A percentile compares a stretch with the other conserved stretches of the same genome.
Evolutionary conservation across 345 rosid species (phyloP).

Genomic region (Dovyalis caffra): DNA sequence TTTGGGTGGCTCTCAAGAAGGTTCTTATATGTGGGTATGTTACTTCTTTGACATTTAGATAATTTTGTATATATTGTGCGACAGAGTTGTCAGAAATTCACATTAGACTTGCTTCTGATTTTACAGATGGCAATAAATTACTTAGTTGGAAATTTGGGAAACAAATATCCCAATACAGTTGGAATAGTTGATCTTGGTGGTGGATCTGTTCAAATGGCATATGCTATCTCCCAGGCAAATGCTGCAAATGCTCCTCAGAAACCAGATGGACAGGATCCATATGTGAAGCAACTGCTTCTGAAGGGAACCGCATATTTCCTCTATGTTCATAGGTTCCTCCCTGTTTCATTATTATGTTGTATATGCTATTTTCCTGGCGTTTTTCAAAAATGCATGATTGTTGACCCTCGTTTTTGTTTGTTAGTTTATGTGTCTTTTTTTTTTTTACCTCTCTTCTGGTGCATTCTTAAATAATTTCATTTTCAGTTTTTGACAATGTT

Average conservation of each 20-base stretch:
- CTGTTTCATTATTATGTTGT: constrained; percentile 8
- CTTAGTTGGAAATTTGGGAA: too few relatives aligned
- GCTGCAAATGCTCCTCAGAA: constrained; percentile 70
- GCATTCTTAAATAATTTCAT: neutral
- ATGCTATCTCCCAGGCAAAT: too few relatives aligned
- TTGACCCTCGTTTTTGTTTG: too few relatives aligned
- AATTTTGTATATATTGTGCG: too few relatives aligned
- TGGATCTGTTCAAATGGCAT: too few relatives aligned
- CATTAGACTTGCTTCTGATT: constrained; percentile 1
- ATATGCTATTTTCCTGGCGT: too few relatives aligned
- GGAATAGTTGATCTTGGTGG: too few relatives aligned
- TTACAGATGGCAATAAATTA: constrained; percentile 91
- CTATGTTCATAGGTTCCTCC: constrained; percentile 83
- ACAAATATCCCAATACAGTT: too few relatives aligned
- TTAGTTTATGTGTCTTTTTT: neutral
- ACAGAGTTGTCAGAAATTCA: too few relatives aligned
- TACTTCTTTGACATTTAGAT: neutral
- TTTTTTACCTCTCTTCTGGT: too few relatives aligned
- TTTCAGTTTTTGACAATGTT: neutral
- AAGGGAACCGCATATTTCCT: constrained; percentile 78
- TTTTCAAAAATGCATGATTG: too few relatives aligned
- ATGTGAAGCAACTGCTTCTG: constrained; percentile 72
- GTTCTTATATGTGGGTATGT: constrained; percentile 94
- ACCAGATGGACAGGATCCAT: constrained; percentile 69
- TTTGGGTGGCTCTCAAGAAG: constrained; percentile 93